Percentiles rank a stretch among this genome's conserved stretches.
Evolutionary conservation across 2,329 filamentous ascomycete species (phyloP).

Genomic region (Dactylonectria macrodidyma): DNA sequence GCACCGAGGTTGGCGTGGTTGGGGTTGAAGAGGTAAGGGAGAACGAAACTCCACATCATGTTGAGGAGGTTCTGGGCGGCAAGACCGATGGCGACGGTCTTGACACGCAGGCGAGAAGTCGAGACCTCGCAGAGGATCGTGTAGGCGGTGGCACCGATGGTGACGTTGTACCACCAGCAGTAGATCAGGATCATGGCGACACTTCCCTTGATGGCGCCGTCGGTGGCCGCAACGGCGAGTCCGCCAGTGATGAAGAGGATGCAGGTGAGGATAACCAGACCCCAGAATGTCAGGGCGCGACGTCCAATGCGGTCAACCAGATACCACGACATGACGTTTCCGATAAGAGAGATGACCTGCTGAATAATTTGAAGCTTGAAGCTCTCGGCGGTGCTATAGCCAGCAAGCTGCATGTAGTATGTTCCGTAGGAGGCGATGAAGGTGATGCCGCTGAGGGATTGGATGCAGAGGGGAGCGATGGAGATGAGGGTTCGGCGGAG

Average conservation of each 20-base stretch:
- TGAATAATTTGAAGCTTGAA: slow-evolving; percentile 59
- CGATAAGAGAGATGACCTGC: slow-evolving; percentile 55
- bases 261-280: slow-evolving; percentile 50
- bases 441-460: slow-evolving; percentile 52
- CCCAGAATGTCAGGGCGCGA: slow-evolving; percentile 54
- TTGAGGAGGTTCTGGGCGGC: slow-evolving; percentile 30
- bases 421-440: slow-evolving; percentile 57
- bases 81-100: slow-evolving; percentile 51
- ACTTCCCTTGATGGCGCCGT: slow-evolving; percentile 42
- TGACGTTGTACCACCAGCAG: slow-evolving; percentile 57
- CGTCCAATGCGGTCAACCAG: slow-evolving; percentile 57
- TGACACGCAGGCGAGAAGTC: slow-evolving; percentile 55
- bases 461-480: slow-evolving; percentile 54
- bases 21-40: slow-evolving; percentile 38
- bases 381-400: slow-evolving; percentile 53
- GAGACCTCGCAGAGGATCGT: slow-evolving; percentile 56
- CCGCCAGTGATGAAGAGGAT: slow-evolving; percentile 57
- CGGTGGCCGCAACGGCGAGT: slow-evolving; percentile 46
- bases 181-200: slow-evolving; percentile 57
- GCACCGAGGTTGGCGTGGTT: slow-evolving; percentile 35
- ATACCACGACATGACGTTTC: slow-evolving; percentile 58
- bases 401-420: slow-evolving; percentile 61
- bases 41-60: slow-evolving; percentile 36
- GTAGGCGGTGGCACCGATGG: slow-evolving; percentile 58
- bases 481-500: slow-evolving; percentile 58